These are phyloP conservation scores for Ballota nigra DNA, from an alignment of 257 asterid species.

Conservation along the genomic window DNA sequence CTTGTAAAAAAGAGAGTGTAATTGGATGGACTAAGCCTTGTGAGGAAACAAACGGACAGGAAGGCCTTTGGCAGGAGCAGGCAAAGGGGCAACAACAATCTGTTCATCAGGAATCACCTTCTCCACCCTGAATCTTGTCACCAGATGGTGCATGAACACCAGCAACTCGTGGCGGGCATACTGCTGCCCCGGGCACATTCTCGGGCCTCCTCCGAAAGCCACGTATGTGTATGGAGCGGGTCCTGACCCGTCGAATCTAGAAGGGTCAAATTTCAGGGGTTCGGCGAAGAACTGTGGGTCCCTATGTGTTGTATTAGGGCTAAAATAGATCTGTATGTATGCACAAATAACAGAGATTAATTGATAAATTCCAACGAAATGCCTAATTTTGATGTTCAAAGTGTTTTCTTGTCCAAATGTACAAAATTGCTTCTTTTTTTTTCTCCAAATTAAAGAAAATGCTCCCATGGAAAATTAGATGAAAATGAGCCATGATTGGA, in stretches of 20 bases:
- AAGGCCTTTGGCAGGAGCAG: conserved; percentile 49
- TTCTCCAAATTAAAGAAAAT: no score
- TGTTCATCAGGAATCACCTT: conserved; percentile 47
- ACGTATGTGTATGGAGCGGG: conserved; percentile 61
- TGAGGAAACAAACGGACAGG: conserved; percentile 52
- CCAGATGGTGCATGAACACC: conserved; percentile 54
- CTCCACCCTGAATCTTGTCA: conserved; percentile 48
- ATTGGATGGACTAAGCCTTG: background rate
- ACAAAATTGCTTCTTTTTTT: no score
- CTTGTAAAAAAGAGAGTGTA: no score
- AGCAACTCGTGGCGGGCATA: conserved; percentile 46
- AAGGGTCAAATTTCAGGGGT: conserved; percentile 55
- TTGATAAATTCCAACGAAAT: no score
- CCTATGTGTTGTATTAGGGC: conserved; percentile 47
- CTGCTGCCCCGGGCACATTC: conserved; percentile 61
- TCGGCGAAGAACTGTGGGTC: conserved; percentile 41
- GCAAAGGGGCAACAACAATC: conserved; percentile 45
- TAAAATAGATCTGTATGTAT: conserved; percentile 55
- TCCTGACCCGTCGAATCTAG: conserved; percentile 51
- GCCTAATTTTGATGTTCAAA: no score
- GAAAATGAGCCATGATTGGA: no score
- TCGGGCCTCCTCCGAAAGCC: conserved; percentile 57
- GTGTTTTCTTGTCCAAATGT: no score
- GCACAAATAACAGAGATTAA: no score
- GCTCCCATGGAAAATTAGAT: no score